Evolutionary conservation across 192 early-diverging fungal species (phyloP), one percentile per base, ranked within the genome.

Genomic region (Jimgerdemannia lactiflua): DNA sequence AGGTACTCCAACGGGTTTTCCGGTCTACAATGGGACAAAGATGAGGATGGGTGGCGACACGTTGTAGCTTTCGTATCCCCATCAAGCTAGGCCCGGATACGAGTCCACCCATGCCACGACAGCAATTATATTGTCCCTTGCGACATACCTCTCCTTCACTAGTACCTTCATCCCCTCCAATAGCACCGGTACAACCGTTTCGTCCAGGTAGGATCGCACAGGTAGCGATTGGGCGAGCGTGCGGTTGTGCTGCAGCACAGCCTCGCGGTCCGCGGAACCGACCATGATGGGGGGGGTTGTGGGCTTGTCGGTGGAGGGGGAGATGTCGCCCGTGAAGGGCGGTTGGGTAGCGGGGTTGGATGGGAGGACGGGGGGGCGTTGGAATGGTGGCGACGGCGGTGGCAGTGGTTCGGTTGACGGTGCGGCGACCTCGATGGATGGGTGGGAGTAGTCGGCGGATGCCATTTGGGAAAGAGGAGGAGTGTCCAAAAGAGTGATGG

Each of bases 81-180:
- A 54, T 11, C 20, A 42, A 4, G 39, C 14, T 11, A 4, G 9
- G 8, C 49, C 49, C 49, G 2, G 14, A 59, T 59, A 59, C 29
- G 29, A 29, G 29, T 29, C 29, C 29, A 29, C 29, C 29, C 29
- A 29, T 29, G 29, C 29, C 29, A 29, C 29, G 29, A 29, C 29
- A 29, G 29, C 29, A 29, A 29, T 29, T 29, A 29, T 29, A 29
- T 29, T 70, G 29, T 29, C 29, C 29, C 29, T 19, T 18, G 20
- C 42, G 4, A 4, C 4, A 68, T 84, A 88, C 87, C 86, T 74
- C 63, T 88, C 86, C 69, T 79, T 82, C 49, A 80, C 79, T 9
- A 88, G 69, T 71, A 83, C 72, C 72, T 85, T 85, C 81, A 88
- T 82, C 3, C 87, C 87, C 43, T 88, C 84, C 40, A 88, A 71